Evolutionary conservation across 1,284 basidiomycete species (phyloP).

Genomic region (Vanrija sp.): DNA sequence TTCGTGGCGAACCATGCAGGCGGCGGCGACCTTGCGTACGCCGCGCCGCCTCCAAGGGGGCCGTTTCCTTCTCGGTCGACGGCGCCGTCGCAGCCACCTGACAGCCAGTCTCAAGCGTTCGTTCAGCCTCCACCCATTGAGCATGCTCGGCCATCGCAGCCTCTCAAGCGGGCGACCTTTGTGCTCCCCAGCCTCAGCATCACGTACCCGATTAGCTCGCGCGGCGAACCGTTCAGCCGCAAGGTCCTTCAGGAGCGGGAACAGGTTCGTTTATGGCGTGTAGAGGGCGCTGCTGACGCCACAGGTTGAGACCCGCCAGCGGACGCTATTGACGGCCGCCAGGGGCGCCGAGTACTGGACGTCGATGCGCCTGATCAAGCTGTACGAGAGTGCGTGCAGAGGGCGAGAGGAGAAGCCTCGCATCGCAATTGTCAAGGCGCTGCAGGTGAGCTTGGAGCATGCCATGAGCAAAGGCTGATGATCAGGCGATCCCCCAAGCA

Average conservation of each 20-base stretch:
- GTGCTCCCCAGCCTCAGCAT: slow-evolving; percentile 74
- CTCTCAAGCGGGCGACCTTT: slow-evolving; percentile 78
- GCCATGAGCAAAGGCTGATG: not conserved
- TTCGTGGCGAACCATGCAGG: slow-evolving; percentile 14
- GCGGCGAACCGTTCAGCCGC: slow-evolving; percentile 71
- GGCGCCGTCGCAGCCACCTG: not conserved
- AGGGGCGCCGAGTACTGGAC: slow-evolving; percentile 48
- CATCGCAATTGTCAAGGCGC: slow-evolving; percentile 63
- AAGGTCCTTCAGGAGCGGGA: slow-evolving; percentile 54
- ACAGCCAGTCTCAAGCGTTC: no score
- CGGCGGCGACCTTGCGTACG: not conserved
- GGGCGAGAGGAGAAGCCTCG: slow-evolving; percentile 57
- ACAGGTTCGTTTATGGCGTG: slow-evolving; percentile 20
- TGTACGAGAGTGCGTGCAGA: slow-evolving; percentile 48
- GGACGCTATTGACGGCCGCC: slow-evolving; percentile 58
- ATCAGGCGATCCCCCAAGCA: slow-evolving; percentile 19
- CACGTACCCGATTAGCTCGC: slow-evolving; percentile 76
- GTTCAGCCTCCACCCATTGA: no score
- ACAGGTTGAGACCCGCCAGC: slow-evolving; percentile 53
- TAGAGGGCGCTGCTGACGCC: not conserved
- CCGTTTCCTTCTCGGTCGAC: not conserved
- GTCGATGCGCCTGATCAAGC: slow-evolving; percentile 34
- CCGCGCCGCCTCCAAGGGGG: not conserved
- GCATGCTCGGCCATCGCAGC: slow-evolving; percentile 27
- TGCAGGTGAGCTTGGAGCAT: slow-evolving; percentile 57